phyloP scores from a whole-genome alignment of 371 early-diverging fungal genomes.

The Blakeslea trispora region DNA sequence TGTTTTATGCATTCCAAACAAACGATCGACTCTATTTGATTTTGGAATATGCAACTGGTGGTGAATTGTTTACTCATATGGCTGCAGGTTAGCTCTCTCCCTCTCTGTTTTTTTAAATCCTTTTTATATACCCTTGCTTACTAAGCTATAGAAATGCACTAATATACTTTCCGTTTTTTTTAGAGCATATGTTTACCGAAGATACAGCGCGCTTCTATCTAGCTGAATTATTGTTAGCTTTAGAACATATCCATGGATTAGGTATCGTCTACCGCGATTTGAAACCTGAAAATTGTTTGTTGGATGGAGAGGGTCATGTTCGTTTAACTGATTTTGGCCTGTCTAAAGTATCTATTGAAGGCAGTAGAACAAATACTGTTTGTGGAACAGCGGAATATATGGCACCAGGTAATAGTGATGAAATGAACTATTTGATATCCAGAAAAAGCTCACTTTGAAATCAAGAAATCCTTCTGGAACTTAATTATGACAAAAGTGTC shows the following conservation, averaged over 20 bases:
- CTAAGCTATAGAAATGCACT: not conserved
- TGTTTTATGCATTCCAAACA: slow-evolving; percentile 96
- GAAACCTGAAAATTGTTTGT: slow-evolving; percentile 88
- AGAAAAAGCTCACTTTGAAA: not conserved
- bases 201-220: slow-evolving; percentile 81
- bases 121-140: too few relatives aligned
- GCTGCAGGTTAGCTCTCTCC: slow-evolving; percentile 33
- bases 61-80: slow-evolving; percentile 88
- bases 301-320: slow-evolving; percentile 81
- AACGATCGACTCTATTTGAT: slow-evolving; percentile 88
- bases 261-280: slow-evolving; percentile 90
- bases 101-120: too few relatives aligned
- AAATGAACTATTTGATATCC: not conserved
- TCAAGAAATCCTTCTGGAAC: slow-evolving; percentile 74
- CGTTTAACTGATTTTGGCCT: slow-evolving; percentile 92
- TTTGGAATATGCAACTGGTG: slow-evolving; percentile 98
- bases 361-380: slow-evolving; percentile 78
- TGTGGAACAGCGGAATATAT: slow-evolving; percentile 93
- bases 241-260: slow-evolving; percentile 84
- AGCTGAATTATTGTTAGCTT: slow-evolving; percentile 81
- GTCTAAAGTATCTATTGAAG: slow-evolving; percentile 74
- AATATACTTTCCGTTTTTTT: too few relatives aligned
- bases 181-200: slow-evolving; percentile 82
- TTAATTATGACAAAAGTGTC: slow-evolving; percentile 81
- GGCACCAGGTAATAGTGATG: slow-evolving; percentile 38